Base-by-base conservation (phyloP, 2,329 filamentous ascomycete species). In the Ophiocordyceps australis region DNA sequence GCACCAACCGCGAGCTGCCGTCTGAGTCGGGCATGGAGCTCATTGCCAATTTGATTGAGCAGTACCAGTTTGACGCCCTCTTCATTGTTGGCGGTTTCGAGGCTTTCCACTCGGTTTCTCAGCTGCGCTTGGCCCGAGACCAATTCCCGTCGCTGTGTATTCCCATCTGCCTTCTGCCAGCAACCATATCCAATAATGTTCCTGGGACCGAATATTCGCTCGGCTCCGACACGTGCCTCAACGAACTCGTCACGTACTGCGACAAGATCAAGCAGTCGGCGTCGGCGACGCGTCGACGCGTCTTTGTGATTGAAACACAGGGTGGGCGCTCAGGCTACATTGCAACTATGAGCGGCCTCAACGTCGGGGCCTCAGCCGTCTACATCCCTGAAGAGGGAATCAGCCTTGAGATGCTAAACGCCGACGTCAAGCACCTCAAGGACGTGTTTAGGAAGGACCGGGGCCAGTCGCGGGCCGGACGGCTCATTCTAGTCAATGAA, bases 111-210 rank as follows among this genome's bases (percentile, higher is more conserved):
- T 76, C 89, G 3, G 66, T 94, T 18, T 81, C 79, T 23, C 78
- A 95, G 50, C 64, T 98, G 32, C 75, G 85, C 38, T 71, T 80
- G 55, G 83, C 77, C 10, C 66, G 83, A 29, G 65, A 71, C 19
- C 55, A 80, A 32, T 93, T 79, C 52, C 73, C 80, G 9, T 75
- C 78, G 2, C 78, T 98, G 45, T 83, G 81, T 50, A 94, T 98
- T 35, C 89, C 89, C 13, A 81, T 95, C 63, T 68, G 77, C 27
- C 65, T 94, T 22, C 63, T 98, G 15, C 89, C 89, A 0, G 89
- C 89, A n/a, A 98, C 89, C 8, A 86, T 98, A 39, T 93, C 82
- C 36, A 98, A 98, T 63, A 98, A 98, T 48, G 89, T 98, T 5
- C 89, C 89, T 0, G 89, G 89, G 20, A 93, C 86, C 1, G 89